These are phyloP conservation scores for Austroboletus olivaceoglutinosus DNA, from an alignment of 1,284 basidiomycete genomes.

Conservation along the genomic window DNA sequence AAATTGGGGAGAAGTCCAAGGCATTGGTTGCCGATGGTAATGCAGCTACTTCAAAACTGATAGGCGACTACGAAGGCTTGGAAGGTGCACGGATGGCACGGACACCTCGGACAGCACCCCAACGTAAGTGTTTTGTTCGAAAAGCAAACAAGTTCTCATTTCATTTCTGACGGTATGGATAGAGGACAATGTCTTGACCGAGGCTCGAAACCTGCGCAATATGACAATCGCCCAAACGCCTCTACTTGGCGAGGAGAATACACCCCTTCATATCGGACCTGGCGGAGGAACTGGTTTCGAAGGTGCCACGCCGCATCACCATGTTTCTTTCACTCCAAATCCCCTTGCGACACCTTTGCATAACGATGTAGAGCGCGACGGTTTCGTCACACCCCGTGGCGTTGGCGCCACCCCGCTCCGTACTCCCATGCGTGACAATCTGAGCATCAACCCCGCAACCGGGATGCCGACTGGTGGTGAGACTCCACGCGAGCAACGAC, in stretches of 20 bases:
- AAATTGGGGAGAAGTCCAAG: constrained; percentile 86
- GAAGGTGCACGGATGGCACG: constrained; percentile 87
- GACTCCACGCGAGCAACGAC: constrained; percentile 75
- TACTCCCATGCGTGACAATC: constrained; percentile 88
- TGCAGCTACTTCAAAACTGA: constrained; percentile 80
- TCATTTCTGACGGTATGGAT: constrained; percentile 13
- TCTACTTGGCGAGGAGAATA: constrained; percentile 95
- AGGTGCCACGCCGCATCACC: constrained; percentile 86
- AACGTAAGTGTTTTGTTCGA: constrained; percentile 59
- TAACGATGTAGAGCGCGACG: constrained; percentile 41
- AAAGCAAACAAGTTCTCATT: too few relatives aligned
- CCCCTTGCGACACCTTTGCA: constrained; percentile 85
- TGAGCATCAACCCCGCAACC: constrained; percentile 81
- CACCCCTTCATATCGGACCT: constrained; percentile 74
- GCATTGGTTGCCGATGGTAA: constrained; percentile 78
- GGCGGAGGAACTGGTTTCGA: constrained; percentile 86
- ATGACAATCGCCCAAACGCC: constrained; percentile 94
- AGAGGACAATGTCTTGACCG: constrained; percentile 93
- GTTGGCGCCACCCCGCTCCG: constrained; percentile 76
- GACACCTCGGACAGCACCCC: constrained; percentile 89
- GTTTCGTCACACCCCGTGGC: constrained; percentile 65
- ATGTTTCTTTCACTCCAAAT: constrained; percentile 90
- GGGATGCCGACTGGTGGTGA: constrained; percentile 57
- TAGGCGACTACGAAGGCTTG: constrained; percentile 91
- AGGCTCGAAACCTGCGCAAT: constrained; percentile 92